phyloP scores from a whole-genome alignment of 345 rosid species.

The Eucalyptus tenuipes region DNA sequence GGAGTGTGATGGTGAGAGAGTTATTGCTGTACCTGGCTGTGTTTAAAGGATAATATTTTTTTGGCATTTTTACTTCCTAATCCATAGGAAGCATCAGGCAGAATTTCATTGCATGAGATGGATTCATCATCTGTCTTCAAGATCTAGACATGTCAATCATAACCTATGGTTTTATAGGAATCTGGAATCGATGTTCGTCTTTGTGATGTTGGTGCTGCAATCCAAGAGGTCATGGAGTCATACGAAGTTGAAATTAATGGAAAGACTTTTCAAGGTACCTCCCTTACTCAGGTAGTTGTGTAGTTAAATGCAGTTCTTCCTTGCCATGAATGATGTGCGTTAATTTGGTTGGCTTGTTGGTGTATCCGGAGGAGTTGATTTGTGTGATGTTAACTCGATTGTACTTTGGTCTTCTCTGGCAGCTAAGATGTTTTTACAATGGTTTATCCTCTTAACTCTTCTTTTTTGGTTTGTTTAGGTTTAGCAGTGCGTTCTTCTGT shows the following conservation, averaged over 20 bases:
- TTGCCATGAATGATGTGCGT: neutral
- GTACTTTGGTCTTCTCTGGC: neutral
- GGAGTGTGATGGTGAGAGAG: neutral
- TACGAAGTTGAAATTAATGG: constrained; percentile 97
- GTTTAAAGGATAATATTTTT: neutral
- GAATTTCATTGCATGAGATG: neutral
- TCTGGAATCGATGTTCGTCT: constrained; percentile 94
- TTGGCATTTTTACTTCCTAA: neutral
- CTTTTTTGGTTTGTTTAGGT: neutral
- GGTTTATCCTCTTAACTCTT: neutral
- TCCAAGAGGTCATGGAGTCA: constrained; percentile 98
- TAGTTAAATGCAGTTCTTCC: neutral
- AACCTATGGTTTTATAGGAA: constrained; percentile 37
- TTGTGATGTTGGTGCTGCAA: constrained; percentile 95
- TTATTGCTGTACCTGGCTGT: neutral
- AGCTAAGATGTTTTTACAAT: neutral
- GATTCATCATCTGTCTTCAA: neutral
- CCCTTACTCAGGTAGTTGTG: neutral
- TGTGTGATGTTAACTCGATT: neutral
- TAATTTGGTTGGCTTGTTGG: neutral
- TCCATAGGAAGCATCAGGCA: neutral
- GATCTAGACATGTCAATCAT: neutral
- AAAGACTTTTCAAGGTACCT: constrained; percentile 77
- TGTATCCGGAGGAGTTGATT: neutral
- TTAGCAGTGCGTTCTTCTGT: neutral